Conservation (phyloP, 306 rosid genomes). For the Bauhinia variegata region DNA sequence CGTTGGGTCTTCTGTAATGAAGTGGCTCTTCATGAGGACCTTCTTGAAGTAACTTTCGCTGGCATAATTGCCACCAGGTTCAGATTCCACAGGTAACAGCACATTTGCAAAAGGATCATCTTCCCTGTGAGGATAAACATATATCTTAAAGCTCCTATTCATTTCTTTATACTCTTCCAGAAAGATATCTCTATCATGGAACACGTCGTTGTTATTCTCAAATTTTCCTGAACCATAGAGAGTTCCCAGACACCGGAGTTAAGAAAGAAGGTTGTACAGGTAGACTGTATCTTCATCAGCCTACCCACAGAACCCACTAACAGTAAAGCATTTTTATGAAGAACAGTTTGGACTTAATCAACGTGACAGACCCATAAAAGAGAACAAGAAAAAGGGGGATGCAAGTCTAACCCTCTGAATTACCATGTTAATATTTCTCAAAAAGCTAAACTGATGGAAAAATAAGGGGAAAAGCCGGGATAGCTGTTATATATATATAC, state of each 20-base stretch:
- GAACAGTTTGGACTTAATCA: constrained; percentile 3
- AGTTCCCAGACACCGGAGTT: constrained; percentile 24
- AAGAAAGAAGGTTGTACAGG: constrained; percentile 14
- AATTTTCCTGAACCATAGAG: constrained; percentile 50
- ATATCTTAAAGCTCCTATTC: constrained; percentile 79
- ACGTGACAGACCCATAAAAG: not conserved
- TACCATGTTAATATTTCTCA: constrained; percentile 2
- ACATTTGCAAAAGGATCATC: constrained; percentile 72
- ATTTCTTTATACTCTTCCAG: constrained; percentile 74
- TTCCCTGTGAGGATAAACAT: constrained; percentile 76
- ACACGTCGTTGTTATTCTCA: constrained; percentile 51
- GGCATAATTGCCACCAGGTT: constrained; percentile 85
- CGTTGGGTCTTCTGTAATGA: constrained; percentile 62
- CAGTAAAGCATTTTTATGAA: constrained; percentile 4
- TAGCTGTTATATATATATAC: not conserved
- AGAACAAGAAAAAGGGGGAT: not conserved
- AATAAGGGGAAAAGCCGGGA: not conserved
- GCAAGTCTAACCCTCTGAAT: constrained; percentile 5
- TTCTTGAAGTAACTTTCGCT: constrained; percentile 89
- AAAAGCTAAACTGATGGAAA: not conserved
- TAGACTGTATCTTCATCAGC: constrained; percentile 25
- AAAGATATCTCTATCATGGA: constrained; percentile 67
- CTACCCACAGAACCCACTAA: constrained; percentile 21
- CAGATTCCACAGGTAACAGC: constrained; percentile 58
- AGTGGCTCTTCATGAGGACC: constrained; percentile 61